These are phyloP conservation scores for Trichosporon faecale DNA, from an alignment of 1,284 basidiomycete genomes.

Conservation along the genomic window DNA sequence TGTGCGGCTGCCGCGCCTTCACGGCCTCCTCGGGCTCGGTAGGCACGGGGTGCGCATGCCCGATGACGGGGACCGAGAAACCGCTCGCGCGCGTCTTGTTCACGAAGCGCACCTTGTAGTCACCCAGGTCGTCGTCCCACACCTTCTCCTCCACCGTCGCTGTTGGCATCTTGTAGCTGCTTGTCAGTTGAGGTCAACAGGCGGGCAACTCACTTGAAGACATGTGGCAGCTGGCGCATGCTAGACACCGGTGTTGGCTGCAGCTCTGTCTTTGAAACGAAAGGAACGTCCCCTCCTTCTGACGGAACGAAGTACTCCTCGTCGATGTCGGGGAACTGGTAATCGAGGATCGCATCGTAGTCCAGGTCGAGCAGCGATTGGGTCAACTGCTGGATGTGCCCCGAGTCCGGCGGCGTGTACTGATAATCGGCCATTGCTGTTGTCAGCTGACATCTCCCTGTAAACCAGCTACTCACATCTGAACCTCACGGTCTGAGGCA, in stretches of 20 bases:
- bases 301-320: slow-evolving; percentile 57
- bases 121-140: slow-evolving; percentile 36
- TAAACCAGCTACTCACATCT: slow-evolving; percentile 61
- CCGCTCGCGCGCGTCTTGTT: slow-evolving; percentile 34
- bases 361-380: slow-evolving; percentile 72
- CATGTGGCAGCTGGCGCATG: slow-evolving; percentile 32
- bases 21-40: slow-evolving; percentile 59
- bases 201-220: slow-evolving; percentile 28
- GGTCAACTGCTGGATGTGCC: slow-evolving; percentile 67
- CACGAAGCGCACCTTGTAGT: slow-evolving; percentile 33
- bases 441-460: neutral
- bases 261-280: slow-evolving; percentile 37
- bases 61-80: slow-evolving; percentile 29
- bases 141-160: slow-evolving; percentile 33
- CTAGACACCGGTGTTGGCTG: slow-evolving; percentile 43
- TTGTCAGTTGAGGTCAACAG: neutral
- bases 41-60: slow-evolving; percentile 56
- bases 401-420: slow-evolving; percentile 68
- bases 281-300: slow-evolving; percentile 27
- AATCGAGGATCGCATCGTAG: slow-evolving; percentile 68
- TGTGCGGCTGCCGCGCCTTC: slow-evolving; percentile 50
- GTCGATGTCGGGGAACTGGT: slow-evolving; percentile 64
- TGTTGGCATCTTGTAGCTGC: slow-evolving; percentile 30
- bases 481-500: slow-evolving; percentile 81
- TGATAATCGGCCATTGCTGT: slow-evolving; percentile 89